A percentile compares a stretch with the other conserved stretches of the same genome.
Conservation (phyloP, 2,329 filamentous ascomycete genomes). For the Neophaeococcomyces aloes region DNA sequence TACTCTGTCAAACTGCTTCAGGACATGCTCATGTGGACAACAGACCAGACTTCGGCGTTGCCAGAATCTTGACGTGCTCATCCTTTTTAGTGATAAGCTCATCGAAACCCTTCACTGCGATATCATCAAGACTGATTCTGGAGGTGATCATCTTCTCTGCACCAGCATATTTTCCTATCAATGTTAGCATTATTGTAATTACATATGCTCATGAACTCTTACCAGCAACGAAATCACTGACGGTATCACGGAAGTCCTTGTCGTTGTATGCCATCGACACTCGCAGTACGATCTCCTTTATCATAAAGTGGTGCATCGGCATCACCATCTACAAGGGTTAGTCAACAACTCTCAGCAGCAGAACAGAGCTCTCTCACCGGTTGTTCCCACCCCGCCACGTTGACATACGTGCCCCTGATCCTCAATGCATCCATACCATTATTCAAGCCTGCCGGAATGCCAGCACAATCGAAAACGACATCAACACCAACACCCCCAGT, state of each 20-base stretch:
- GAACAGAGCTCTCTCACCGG: slow-evolving; percentile 18
- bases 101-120: slow-evolving; percentile 48
- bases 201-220: slow-evolving; percentile 1
- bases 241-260: slow-evolving; percentile 23
- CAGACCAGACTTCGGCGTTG: not conserved
- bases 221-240: slow-evolving; percentile 25
- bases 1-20: too few relatives aligned
- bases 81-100: slow-evolving; percentile 49
- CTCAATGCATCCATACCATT: slow-evolving; percentile 25
- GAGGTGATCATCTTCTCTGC: slow-evolving; percentile 47
- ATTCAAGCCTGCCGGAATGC: slow-evolving; percentile 24
- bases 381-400: slow-evolving; percentile 27
- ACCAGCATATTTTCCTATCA: slow-evolving; percentile 25
- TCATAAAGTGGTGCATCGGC: slow-evolving; percentile 19
- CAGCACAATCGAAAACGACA: slow-evolving; percentile 29
- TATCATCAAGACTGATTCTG: slow-evolving; percentile 43
- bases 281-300: slow-evolving; percentile 24
- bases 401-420: slow-evolving; percentile 25
- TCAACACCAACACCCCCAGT: slow-evolving; percentile 26
- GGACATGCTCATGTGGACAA: too few relatives aligned
- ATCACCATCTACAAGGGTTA: slow-evolving; percentile 20
- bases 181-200: not conserved
- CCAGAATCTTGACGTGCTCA: slow-evolving; percentile 51
- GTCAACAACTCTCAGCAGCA: not conserved
- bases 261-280: slow-evolving; percentile 24